phyloP scores from a whole-genome alignment of 2,329 filamentous ascomycete species.

The Fusarium agapanthi region DNA sequence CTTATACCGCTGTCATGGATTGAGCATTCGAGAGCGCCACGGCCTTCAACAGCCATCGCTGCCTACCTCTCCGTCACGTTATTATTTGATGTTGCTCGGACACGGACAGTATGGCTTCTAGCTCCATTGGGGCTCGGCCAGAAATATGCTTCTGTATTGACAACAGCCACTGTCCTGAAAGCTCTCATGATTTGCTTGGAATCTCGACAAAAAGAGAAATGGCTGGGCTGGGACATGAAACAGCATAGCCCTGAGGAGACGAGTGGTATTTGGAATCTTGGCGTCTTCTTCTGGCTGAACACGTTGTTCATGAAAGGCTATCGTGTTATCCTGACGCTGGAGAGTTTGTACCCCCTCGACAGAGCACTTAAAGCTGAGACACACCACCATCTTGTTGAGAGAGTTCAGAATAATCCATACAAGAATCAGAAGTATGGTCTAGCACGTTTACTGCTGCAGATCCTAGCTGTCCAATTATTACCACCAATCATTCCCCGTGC shows the following conservation, averaged over 20 bases:
- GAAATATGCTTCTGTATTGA: background rate
- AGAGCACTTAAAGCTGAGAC: fast-evolving
- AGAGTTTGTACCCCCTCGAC: background rate
- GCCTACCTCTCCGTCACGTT: background rate
- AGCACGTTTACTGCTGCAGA: fast-evolving
- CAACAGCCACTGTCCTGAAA: background rate
- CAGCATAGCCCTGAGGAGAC: background rate
- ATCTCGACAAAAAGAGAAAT: background rate
- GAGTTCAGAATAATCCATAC: fast-evolving
- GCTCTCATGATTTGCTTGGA: background rate
- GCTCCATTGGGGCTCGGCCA: background rate
- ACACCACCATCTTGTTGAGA: fast-evolving
- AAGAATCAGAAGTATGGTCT: background rate
- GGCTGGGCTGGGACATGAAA: background rate
- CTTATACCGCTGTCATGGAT: background rate
- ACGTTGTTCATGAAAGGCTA: background rate
- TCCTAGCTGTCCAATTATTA: fast-evolving
- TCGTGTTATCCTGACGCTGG: background rate
- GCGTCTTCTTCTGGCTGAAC: background rate
- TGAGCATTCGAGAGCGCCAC: background rate
- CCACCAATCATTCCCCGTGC: background rate
- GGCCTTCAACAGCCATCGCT: background rate
- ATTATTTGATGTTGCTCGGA: background rate
- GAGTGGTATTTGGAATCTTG: background rate
- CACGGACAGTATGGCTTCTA: background rate